These are phyloP conservation scores for Rhizopogon sp. DNA, from an alignment of 768 basidiomycete species.

Conservation along the genomic window DNA sequence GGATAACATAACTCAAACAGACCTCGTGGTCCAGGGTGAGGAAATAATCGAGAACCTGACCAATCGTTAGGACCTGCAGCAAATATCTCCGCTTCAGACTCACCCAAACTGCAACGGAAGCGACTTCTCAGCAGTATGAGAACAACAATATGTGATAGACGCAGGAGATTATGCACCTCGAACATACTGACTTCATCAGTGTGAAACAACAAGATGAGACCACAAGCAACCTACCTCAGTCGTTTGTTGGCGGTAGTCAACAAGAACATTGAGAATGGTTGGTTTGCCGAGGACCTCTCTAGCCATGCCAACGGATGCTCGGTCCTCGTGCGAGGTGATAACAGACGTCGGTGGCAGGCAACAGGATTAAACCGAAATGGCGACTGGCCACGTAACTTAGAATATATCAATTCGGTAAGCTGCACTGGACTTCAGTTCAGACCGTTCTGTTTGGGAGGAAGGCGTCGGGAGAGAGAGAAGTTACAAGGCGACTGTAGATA, in stretches of 20 bases:
- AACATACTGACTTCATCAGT: not conserved
- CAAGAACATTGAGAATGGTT: not conserved
- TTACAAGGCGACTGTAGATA: too few species aligned
- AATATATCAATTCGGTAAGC: too few species aligned
- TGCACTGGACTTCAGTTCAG: too few species aligned
- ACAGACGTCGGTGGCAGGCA: not conserved
- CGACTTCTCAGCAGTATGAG: not conserved
- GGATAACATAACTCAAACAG: not conserved
- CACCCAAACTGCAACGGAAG: not conserved
- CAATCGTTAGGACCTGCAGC: not conserved
- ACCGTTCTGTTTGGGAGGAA: too few species aligned
- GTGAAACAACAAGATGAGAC: not conserved
- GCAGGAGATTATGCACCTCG: not conserved
- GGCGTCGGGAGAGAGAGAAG: too few species aligned
- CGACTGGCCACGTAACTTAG: too few species aligned
- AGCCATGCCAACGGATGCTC: not conserved
- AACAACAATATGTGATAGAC: not conserved
- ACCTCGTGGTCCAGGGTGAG: not conserved
- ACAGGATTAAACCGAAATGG: too few species aligned
- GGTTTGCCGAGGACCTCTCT: not conserved
- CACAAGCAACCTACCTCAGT: not conserved
- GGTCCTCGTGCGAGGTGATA: not conserved
- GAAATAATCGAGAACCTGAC: not conserved
- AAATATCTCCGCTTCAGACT: not conserved
- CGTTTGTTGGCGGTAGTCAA: not conserved